phyloP scores from a whole-genome alignment of 2,329 filamentous ascomycete species.

The Bisporella sp. region DNA sequence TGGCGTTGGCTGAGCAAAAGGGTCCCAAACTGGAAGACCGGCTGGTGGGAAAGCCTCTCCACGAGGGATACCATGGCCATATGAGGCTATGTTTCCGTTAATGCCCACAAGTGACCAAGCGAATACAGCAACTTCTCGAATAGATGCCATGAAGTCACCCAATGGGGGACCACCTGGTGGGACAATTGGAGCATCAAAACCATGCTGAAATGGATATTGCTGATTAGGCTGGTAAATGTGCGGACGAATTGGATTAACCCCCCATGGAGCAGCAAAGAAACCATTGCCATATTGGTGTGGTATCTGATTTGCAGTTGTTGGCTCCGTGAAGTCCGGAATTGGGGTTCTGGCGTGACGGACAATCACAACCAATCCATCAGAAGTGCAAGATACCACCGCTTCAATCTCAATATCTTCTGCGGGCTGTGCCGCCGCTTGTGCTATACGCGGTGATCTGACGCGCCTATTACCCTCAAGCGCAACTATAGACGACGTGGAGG shows the following conservation, averaged over 20 bases:
- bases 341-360: constrained; percentile 66
- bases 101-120: constrained; percentile 78
- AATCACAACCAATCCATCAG: constrained; percentile 79
- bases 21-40: constrained; percentile 55
- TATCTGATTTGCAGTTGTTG: constrained; percentile 31
- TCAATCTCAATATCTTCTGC: constrained; percentile 61
- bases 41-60: constrained; percentile 57
- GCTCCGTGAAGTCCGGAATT: constrained; percentile 58
- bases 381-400: constrained; percentile 86
- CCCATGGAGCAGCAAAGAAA: constrained; percentile 77
- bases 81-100: constrained; percentile 65
- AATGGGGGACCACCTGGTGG: constrained; percentile 45
- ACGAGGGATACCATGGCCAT: constrained; percentile 52
- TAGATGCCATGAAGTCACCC: constrained; percentile 68
- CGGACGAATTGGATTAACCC: constrained; percentile 53
- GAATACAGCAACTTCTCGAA: constrained; percentile 81
- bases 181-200: constrained; percentile 34
- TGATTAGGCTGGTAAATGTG: constrained; percentile 28
- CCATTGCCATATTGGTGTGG: constrained; percentile 45
- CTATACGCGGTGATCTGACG: too few species aligned
- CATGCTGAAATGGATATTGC: constrained; percentile 36
- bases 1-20: constrained; percentile 27
- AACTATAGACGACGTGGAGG: constrained; percentile 24
- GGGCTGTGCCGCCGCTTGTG: too few species aligned
- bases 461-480: too few species aligned